phyloP scores from a whole-genome alignment of 2,329 filamentous ascomycete genomes.

The Paecilomyces fulvus region DNA sequence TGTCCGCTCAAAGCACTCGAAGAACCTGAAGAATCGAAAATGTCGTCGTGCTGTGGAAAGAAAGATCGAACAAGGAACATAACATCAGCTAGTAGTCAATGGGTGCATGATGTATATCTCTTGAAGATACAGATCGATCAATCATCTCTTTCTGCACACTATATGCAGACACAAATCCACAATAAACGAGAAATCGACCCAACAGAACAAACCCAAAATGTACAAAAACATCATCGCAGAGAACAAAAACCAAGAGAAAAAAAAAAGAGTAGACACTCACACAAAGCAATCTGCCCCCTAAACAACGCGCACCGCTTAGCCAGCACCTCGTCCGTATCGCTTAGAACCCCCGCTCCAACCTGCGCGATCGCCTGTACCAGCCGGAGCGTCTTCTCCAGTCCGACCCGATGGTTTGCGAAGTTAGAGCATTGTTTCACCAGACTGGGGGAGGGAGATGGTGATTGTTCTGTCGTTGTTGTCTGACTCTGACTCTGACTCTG shows the following conservation, averaged over 20 bases:
- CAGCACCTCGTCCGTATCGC: constrained; percentile 13
- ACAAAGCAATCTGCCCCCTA: constrained; percentile 35
- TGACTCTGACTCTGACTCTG: neutral
- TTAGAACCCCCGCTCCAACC: constrained; percentile 19
- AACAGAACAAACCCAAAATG: no score
- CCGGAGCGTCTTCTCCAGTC: constrained; percentile 33
- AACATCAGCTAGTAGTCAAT: neutral
- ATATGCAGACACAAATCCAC: neutral
- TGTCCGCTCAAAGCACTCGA: constrained; percentile 50
- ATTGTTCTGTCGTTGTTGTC: neutral
- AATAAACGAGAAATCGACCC: no score
- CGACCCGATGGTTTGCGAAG: constrained; percentile 23
- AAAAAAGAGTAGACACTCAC: constrained; percentile 14
- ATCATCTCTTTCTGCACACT: no score
- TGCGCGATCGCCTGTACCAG: constrained; percentile 30
- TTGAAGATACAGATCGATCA: no score
- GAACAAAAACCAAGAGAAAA: no score
- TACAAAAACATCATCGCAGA: no score
- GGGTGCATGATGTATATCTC: neutral
- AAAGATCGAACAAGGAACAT: neutral
- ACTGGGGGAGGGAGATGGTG: neutral
- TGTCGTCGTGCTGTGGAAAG: constrained; percentile 44
- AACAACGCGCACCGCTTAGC: constrained; percentile 28
- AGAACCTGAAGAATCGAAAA: constrained; percentile 61
- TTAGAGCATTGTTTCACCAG: constrained; percentile 18